A percentile compares a stretch with the other conserved stretches of the same genome.
phyloP scores from a whole-genome alignment of 257 asterid genomes.

The Ilex aquifolium region DNA sequence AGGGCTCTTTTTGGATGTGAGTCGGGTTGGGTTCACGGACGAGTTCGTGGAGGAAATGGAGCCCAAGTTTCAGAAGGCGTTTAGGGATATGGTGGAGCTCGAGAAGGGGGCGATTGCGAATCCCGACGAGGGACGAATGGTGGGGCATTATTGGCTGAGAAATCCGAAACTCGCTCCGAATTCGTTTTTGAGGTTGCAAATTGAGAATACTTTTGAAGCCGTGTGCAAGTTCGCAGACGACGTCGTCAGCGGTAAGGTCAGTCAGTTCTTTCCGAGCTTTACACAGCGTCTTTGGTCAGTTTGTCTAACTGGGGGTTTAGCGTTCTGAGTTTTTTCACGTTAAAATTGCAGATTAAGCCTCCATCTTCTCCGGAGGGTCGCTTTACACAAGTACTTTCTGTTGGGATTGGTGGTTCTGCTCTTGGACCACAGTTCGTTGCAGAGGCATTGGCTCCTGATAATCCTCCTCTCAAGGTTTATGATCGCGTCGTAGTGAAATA shows the following conservation, averaged over 20 bases:
- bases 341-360: constrained; percentile 65
- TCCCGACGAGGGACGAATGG: constrained; percentile 98
- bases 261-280: constrained; percentile 7
- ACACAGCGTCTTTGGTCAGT: too few relatives aligned
- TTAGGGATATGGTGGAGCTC: constrained; percentile 70
- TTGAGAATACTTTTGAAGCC: constrained; percentile 59
- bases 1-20: constrained; percentile 79
- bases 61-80: constrained; percentile 68
- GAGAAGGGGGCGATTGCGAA: constrained; percentile 97
- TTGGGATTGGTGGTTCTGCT: constrained; percentile 99
- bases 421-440: constrained; percentile 99
- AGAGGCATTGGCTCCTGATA: constrained; percentile 98
- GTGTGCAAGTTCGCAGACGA: constrained; percentile 65
- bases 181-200: constrained; percentile 48
- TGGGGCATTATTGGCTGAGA: constrained; percentile 95
- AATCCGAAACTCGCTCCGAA: constrained; percentile 78
- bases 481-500: background rate
- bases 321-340: background rate
- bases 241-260: constrained; percentile 98
- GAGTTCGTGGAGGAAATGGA: constrained; percentile 76
- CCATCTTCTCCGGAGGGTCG: constrained; percentile 37
- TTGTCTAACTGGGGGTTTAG: too few relatives aligned
- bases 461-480: constrained; percentile 95
- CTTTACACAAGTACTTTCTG: constrained; percentile 90
- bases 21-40: constrained; percentile 88